A percentile compares a stretch with the other conserved stretches of the same genome.
Evolutionary conservation across 495 filamentous ascomycete genomes (phyloP).

Genomic region (Friedmanniomyces simplex): DNA sequence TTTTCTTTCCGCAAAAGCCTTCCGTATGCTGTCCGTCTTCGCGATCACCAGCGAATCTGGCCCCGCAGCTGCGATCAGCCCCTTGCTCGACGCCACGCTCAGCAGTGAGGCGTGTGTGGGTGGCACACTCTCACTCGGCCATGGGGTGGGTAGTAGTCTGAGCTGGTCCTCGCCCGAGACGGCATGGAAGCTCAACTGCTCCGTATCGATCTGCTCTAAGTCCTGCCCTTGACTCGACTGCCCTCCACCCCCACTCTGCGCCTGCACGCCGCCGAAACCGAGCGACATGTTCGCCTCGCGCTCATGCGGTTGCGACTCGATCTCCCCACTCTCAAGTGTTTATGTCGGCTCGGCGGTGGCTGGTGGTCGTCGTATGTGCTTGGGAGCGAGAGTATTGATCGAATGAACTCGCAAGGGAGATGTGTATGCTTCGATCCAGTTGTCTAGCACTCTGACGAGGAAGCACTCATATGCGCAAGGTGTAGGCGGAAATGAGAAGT

Average conservation of each 20-base stretch:
- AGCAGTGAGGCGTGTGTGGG: slow-evolving; percentile 73
- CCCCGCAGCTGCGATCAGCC: slow-evolving; percentile 76
- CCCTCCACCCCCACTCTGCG: slow-evolving; percentile 12
- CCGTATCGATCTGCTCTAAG: slow-evolving; percentile 50
- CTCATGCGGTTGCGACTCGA: background rate
- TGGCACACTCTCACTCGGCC: slow-evolving; percentile 64
- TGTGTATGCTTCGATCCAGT: no score
- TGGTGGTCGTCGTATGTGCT: no score
- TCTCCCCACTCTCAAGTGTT: background rate
- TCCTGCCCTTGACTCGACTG: slow-evolving; percentile 36
- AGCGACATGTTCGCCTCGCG: background rate
- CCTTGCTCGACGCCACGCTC: slow-evolving; percentile 67
- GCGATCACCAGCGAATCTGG: slow-evolving; percentile 70
- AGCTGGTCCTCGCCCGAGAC: slow-evolving; percentile 72
- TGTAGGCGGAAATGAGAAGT: no score
- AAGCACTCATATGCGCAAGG: no score
- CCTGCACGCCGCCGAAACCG: slow-evolving; percentile 5
- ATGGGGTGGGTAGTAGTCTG: slow-evolving; percentile 65
- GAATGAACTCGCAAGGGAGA: no score
- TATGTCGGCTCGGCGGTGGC: no score
- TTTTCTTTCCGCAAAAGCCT: slow-evolving; percentile 47
- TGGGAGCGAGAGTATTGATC: no score
- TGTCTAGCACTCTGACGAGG: no score
- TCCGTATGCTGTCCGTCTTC: slow-evolving; percentile 64
- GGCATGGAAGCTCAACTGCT: slow-evolving; percentile 70